A percentile compares a stretch with the other conserved stretches of the same genome.
These are phyloP conservation scores for Trichoderma hamatum DNA, from an alignment of 2,329 filamentous ascomycete species.

Conservation along the genomic window DNA sequence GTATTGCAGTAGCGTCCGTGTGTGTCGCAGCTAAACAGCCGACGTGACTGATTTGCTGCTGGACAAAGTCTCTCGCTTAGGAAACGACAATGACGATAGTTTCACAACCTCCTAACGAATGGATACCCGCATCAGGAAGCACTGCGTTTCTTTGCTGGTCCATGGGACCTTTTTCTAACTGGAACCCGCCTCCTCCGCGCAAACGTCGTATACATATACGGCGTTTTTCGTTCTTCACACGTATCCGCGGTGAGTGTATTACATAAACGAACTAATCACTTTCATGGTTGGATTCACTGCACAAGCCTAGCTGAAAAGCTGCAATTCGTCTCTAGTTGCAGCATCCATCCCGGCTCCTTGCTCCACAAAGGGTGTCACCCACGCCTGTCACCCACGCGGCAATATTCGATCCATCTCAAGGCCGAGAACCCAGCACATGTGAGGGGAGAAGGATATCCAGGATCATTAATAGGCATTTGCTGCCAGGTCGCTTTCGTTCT, in stretches of 20 bases:
- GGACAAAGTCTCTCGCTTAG: neutral
- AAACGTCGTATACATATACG: neutral
- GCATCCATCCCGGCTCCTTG: neutral
- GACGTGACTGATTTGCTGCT: neutral
- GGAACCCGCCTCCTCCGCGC: neutral
- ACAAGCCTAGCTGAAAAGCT: neutral
- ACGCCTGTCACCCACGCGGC: conserved; percentile 1
- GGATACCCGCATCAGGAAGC: neutral
- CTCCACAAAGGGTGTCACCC: conserved; percentile 8
- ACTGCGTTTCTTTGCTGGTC: neutral
- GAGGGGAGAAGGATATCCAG: neutral
- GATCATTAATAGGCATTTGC: neutral
- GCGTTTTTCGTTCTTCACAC: neutral
- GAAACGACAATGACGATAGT: neutral
- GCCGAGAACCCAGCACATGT: neutral
- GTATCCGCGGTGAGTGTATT: neutral
- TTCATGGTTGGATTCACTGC: neutral
- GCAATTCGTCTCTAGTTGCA: neutral
- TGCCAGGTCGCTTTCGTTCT: neutral
- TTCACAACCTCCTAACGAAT: neutral
- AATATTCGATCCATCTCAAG: neutral
- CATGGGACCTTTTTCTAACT: neutral
- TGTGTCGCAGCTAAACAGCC: neutral
- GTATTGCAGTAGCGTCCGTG: neutral
- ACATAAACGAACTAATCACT: neutral